These are phyloP conservation scores for Volvox africanus DNA, from an alignment of 139 green algal genomes.

Conservation along the genomic window DNA sequence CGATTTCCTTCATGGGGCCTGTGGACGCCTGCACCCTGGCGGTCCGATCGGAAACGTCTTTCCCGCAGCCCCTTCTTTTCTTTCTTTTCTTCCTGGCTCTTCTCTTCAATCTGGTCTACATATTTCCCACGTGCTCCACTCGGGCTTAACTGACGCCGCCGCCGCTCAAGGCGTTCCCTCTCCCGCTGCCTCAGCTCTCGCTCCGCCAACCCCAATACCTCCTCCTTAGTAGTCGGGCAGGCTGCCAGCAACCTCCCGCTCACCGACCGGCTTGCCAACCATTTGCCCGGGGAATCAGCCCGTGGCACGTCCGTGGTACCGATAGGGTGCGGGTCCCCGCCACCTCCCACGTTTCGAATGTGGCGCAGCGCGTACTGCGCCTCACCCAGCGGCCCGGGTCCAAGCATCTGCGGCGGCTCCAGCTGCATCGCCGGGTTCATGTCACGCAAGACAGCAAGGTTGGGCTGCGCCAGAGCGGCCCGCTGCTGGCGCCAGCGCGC, in stretches of 20 bases:
- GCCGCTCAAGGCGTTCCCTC: not conserved
- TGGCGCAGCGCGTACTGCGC: constrained; percentile 7
- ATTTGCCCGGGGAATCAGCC: constrained; percentile 2
- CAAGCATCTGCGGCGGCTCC: constrained; percentile 12
- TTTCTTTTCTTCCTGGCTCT: not conserved
- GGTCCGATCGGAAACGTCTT: not conserved
- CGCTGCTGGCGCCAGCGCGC: constrained; percentile 24
- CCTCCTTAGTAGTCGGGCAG: not conserved
- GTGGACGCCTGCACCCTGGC: not conserved
- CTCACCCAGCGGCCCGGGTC: constrained; percentile 14
- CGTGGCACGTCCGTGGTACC: not conserved
- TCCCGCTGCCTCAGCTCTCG: not conserved
- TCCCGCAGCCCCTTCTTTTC: not conserved
- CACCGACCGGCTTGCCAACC: not conserved
- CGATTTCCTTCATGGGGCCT: not conserved
- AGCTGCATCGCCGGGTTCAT: constrained; percentile 1
- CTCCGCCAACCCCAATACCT: not conserved
- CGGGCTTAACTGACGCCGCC: too few species aligned
- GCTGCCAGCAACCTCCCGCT: not conserved
- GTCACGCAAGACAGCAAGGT: not conserved
- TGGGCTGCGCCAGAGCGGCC: constrained; percentile 3
- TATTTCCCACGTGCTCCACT: not conserved
- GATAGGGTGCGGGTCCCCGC: not conserved
- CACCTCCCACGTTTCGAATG: not conserved
- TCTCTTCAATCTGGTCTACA: not conserved